Percentiles rank a stretch among this genome's conserved stretches.
Evolutionary conservation across 2,329 filamentous ascomycete genomes (phyloP).

Genomic region (Talaromyces sp.): DNA sequence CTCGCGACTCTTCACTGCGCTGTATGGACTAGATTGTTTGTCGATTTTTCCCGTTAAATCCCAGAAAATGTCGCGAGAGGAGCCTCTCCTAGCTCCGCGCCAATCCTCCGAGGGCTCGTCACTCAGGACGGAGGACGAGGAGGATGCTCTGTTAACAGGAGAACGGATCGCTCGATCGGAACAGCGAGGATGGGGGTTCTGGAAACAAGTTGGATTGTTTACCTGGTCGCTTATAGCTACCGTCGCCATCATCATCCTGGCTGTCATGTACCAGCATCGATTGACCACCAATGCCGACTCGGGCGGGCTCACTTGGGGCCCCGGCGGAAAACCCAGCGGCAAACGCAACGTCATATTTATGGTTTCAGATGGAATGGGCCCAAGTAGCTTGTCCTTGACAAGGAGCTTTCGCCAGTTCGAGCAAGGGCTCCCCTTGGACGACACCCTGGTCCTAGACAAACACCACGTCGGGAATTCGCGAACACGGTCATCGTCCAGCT

Average conservation of each 20-base stretch:
- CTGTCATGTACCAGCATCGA: conserved; percentile 71
- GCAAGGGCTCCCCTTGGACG: conserved; percentile 64
- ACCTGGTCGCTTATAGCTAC: conserved; percentile 79
- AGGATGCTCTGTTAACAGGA: conserved; percentile 58
- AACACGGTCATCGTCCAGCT: conserved; percentile 74
- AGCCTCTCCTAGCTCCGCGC: conserved; percentile 50
- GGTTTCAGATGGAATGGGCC: conserved; percentile 98
- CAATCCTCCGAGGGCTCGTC: conserved; percentile 53
- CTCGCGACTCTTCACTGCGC: background rate
- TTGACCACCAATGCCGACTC: conserved; percentile 36
- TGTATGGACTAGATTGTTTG: background rate
- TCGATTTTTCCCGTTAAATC: background rate
- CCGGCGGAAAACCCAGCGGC: conserved; percentile 44
- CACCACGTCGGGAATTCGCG: conserved; percentile 87
- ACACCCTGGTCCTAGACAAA: conserved; percentile 74
- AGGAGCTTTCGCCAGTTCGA: conserved; percentile 78
- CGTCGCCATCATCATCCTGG: conserved; percentile 69
- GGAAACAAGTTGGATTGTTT: conserved; percentile 72
- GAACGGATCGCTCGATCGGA: conserved; percentile 30
- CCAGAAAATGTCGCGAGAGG: conserved; percentile 33
- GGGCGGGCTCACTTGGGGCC: conserved; percentile 27
- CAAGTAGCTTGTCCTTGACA: conserved; percentile 80
- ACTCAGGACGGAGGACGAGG: conserved; percentile 53
- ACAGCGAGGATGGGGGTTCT: conserved; percentile 49
- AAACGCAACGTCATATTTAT: conserved; percentile 98